phyloP scores from a whole-genome alignment of 2,329 filamentous ascomycete species.

The Ophiostoma piceae region DNA sequence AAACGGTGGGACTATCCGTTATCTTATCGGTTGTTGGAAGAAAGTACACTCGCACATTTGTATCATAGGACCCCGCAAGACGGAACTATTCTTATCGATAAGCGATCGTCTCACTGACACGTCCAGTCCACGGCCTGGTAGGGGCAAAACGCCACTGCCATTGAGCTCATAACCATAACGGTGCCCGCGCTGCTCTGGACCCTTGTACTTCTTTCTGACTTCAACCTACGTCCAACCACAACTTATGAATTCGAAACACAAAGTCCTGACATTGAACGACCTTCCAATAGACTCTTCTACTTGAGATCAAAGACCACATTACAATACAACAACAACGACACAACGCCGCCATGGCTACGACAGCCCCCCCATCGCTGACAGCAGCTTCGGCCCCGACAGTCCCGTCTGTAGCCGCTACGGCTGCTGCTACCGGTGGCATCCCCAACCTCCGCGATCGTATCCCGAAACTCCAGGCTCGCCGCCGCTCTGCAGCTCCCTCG shows the following conservation, averaged over 20 bases:
- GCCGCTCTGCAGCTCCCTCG: constrained; percentile 46
- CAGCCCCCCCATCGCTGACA: not conserved
- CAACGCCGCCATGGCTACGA: not conserved
- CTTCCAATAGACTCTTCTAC: not conserved
- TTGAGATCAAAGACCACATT: not conserved
- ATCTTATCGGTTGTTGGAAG: not conserved
- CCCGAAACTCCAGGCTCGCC: constrained; percentile 63
- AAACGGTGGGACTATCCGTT: constrained; percentile 4
- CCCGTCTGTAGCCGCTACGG: constrained; percentile 8
- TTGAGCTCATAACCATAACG: not conserved
- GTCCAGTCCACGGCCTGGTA: not conserved
- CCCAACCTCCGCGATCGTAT: constrained; percentile 54
- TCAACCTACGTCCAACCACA: not conserved
- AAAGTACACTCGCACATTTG: too few species aligned
- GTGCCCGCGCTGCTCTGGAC: not conserved
- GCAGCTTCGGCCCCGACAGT: constrained; percentile 1
- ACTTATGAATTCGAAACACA: not conserved
- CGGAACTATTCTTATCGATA: constrained; percentile 3
- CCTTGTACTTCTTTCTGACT: not conserved
- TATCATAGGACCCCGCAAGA: not conserved
- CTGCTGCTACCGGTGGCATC: constrained; percentile 30
- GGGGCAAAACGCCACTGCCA: constrained; percentile 5
- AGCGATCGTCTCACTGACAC: not conserved
- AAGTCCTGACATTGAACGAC: not conserved
- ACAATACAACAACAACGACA: not conserved